Evolutionary conservation across 163 green algal species (phyloP).

Genomic region (Scenedesmus sp.): DNA sequence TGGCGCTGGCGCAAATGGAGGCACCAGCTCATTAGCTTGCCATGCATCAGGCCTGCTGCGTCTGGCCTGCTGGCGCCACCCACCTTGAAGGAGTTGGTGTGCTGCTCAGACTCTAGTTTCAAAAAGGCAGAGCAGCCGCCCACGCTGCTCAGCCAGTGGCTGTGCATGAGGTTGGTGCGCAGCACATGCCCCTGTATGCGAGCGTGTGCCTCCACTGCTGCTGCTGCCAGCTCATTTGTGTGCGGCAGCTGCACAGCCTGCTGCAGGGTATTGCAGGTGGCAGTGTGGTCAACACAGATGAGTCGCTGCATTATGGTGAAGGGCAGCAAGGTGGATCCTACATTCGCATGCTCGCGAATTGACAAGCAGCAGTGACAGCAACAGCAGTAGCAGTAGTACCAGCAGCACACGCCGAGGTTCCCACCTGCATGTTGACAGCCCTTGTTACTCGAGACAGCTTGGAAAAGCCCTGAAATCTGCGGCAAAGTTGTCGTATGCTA

Average conservation of each 20-base stretch:
- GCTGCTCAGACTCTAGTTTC: conserved; percentile 72
- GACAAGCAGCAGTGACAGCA: not conserved
- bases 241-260: not conserved
- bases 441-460: not conserved
- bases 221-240: conserved; percentile 4
- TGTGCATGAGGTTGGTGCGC: conserved; percentile 29
- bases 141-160: conserved; percentile 33
- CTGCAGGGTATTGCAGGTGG: not conserved
- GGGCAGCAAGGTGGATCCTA: too few species aligned
- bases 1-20: not conserved
- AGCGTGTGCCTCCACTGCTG: not conserved
- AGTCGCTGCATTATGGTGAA: too few species aligned
- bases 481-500: not conserved
- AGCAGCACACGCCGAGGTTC: not conserved
- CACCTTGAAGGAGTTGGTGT: conserved; percentile 75
- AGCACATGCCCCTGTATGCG: not conserved
- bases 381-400: not conserved
- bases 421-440: conserved; percentile 1
- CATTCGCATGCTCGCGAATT: not conserved
- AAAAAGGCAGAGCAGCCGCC: conserved; percentile 60
- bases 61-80: conserved; percentile 55
- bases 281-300: too few species aligned
- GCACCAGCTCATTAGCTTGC: not conserved
- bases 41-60: not conserved
- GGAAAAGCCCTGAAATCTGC: not conserved